Conservation (phyloP, 371 early-diverging fungal species). For the Blakeslea trispora region DNA sequence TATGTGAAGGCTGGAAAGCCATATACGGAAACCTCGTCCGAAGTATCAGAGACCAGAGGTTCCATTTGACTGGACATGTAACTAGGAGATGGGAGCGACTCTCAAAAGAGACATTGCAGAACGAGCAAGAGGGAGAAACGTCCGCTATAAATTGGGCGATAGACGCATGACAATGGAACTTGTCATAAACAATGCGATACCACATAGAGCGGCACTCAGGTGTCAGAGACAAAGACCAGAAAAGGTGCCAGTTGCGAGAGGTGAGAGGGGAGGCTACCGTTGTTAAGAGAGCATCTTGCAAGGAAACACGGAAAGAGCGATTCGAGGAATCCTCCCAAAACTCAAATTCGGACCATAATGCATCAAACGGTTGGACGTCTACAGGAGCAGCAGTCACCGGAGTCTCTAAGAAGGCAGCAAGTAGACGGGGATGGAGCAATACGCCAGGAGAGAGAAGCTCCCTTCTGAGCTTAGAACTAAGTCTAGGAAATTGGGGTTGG, state of each 20-base stretch:
- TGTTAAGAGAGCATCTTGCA: background rate
- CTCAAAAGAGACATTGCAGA: background rate
- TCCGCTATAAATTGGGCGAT: background rate
- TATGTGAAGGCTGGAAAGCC: too few relatives aligned
- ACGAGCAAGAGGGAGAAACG: background rate
- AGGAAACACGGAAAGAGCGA: background rate
- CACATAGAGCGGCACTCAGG: slow-evolving; percentile 1
- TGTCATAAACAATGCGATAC: background rate
- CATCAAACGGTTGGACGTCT: background rate
- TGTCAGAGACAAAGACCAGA: background rate
- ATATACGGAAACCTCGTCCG: too few relatives aligned
- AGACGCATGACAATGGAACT: background rate
- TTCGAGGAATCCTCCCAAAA: background rate
- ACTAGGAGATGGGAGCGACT: too few relatives aligned
- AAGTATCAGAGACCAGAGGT: too few relatives aligned
- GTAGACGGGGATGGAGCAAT: background rate
- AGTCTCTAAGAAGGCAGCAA: background rate
- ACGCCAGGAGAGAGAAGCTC: background rate
- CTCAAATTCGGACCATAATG: too few relatives aligned
- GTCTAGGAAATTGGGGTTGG: background rate
- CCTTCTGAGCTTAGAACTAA: background rate
- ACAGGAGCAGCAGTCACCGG: background rate
- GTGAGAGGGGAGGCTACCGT: background rate
- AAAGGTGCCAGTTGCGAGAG: background rate
- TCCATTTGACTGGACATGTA: too few relatives aligned